phyloP scores from a whole-genome alignment of 2,329 filamentous ascomycete genomes.

The Talaromyces sp. region DNA sequence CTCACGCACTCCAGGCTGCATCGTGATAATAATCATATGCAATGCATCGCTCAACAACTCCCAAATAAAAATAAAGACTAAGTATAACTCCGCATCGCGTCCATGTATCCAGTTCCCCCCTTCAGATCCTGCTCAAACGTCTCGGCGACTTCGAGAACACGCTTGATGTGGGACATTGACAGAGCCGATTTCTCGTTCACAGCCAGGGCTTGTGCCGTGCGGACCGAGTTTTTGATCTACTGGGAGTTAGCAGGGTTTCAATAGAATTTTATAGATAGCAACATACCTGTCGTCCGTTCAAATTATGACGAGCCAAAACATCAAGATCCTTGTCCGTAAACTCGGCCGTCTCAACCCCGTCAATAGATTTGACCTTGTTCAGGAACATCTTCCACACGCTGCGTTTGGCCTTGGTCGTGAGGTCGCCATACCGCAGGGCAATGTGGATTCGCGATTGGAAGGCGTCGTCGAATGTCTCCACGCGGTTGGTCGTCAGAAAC shows the following conservation, averaged over 20 bases:
- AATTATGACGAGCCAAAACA: constrained; percentile 59
- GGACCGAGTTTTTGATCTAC: constrained; percentile 82
- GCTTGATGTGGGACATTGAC: constrained; percentile 71
- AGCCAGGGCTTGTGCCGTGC: constrained; percentile 76
- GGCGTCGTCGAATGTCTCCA: constrained; percentile 81
- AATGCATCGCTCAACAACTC: neutral
- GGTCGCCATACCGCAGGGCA: constrained; percentile 71
- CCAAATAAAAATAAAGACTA: constrained; percentile 14
- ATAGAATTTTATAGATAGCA: neutral
- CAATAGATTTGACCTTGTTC: constrained; percentile 61
- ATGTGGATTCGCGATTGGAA: constrained; percentile 87
- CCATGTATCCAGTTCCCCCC: constrained; percentile 72
- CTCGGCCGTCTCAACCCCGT: constrained; percentile 47
- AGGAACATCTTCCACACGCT: constrained; percentile 82
- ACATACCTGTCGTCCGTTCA: constrained; percentile 62
- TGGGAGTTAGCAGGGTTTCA: constrained; percentile 1
- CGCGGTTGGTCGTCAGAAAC: constrained; percentile 84
- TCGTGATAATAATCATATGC: neutral
- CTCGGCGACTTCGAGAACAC: constrained; percentile 78
- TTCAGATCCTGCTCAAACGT: constrained; percentile 79
- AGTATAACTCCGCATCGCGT: constrained; percentile 75
- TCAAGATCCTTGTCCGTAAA: constrained; percentile 61
- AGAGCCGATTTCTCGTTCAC: constrained; percentile 67
- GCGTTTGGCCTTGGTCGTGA: constrained; percentile 66
- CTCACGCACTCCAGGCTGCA: neutral